Evolutionary conservation across 768 basidiomycete genomes (phyloP).

Genomic region (Serendipita vermifera): DNA sequence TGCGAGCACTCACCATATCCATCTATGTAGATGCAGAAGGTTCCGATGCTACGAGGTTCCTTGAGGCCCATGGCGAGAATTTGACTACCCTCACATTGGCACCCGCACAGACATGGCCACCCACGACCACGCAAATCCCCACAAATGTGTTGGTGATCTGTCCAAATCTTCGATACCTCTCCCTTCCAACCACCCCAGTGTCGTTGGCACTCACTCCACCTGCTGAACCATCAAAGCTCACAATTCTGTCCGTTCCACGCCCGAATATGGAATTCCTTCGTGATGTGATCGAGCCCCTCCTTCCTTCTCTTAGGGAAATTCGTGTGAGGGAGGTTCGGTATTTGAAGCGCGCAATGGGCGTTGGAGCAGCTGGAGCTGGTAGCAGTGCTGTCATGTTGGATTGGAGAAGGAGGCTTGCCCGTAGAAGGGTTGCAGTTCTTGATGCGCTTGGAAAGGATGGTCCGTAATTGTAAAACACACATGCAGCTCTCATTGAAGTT

Average conservation of each 20-base stretch:
- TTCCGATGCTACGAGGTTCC: neutral
- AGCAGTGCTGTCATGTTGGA: slow-evolving; percentile 69
- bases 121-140: neutral
- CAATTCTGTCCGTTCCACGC: slow-evolving; percentile 63
- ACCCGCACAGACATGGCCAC: neutral
- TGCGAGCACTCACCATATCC: neutral
- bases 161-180: slow-evolving; percentile 52
- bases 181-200: slow-evolving; percentile 58
- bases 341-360: slow-evolving; percentile 53
- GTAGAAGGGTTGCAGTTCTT: slow-evolving; percentile 46
- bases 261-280: slow-evolving; percentile 47
- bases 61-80: neutral
- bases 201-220: slow-evolving; percentile 20
- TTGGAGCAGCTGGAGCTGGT: slow-evolving; percentile 54
- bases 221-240: slow-evolving; percentile 32
- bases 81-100: slow-evolving; percentile 2
- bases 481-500: no score
- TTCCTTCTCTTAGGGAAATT: slow-evolving; percentile 45
- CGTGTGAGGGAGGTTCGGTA: slow-evolving; percentile 58
- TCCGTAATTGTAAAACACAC: no score
- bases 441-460: slow-evolving; percentile 30
- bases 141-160: slow-evolving; percentile 32
- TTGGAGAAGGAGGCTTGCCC: slow-evolving; percentile 51
- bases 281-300: slow-evolving; percentile 32
- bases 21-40: neutral